A percentile compares a stretch with the other conserved stretches of the same genome.
Conservation (phyloP, 2,329 filamentous ascomycete genomes). For the Mycosphaerella arachidis region DNA sequence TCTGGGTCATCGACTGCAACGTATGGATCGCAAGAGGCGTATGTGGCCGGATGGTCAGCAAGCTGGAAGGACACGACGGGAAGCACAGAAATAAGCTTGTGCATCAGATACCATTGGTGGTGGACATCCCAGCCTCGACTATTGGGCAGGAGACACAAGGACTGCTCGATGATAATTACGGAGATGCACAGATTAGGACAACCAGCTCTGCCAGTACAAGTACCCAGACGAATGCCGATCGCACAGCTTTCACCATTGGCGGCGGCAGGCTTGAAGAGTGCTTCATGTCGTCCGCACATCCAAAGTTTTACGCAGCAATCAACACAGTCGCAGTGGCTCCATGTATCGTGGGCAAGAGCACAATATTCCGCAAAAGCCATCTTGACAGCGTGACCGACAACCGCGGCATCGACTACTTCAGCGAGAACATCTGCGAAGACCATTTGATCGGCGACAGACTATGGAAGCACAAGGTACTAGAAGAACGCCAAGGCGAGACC, state of each 20-base stretch:
- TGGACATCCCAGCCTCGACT: conserved; percentile 56
- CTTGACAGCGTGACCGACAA: conserved; percentile 65
- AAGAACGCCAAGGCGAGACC: conserved; percentile 34
- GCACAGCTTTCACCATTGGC: conserved; percentile 38
- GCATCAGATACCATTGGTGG: conserved; percentile 83
- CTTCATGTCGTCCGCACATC: conserved; percentile 89
- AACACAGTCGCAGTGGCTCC: conserved; percentile 87
- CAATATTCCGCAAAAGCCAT: conserved; percentile 94
- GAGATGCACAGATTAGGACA: conserved; percentile 17
- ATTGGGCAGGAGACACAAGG: conserved; percentile 24
- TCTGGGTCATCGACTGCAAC: conserved; percentile 97
- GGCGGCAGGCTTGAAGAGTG: conserved; percentile 88
- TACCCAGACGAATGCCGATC: conserved; percentile 16
- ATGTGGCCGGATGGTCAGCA: conserved; percentile 83
- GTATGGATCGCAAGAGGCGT: conserved; percentile 82
- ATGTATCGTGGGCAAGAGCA: conserved; percentile 93
- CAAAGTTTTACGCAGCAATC: conserved; percentile 97
- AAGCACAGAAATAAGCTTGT: conserved; percentile 72
- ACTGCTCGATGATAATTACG: conserved; percentile 12
- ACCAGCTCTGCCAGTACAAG: conserved; percentile 25
- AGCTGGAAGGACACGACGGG: conserved; percentile 65
- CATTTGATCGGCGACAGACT: conserved; percentile 90
- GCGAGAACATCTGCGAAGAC: conserved; percentile 94
- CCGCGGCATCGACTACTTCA: conserved; percentile 86
- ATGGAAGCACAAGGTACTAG: conserved; percentile 62